Evolutionary conservation across 139 green algal species (phyloP).

Genomic region (Dunaliella primolecta): DNA sequence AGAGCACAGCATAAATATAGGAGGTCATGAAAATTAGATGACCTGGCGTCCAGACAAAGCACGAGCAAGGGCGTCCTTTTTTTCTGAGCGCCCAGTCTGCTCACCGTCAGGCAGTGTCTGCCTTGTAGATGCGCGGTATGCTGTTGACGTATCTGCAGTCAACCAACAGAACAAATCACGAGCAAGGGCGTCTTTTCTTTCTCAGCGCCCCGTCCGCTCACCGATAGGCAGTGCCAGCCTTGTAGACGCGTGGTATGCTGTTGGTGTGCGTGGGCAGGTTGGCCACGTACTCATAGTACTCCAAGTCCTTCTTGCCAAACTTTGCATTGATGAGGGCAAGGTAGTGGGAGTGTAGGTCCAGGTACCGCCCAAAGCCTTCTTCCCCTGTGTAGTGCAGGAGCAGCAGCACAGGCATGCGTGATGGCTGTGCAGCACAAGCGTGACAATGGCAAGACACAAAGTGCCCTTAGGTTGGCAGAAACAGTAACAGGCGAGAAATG

Average conservation of each 20-base stretch:
- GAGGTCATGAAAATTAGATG: too few species aligned
- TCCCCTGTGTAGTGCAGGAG: slow-evolving; percentile 87
- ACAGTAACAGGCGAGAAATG: too few species aligned
- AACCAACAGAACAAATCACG: too few species aligned
- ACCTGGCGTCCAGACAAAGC: too few species aligned
- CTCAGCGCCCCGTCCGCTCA: too few species aligned
- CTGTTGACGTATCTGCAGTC: slow-evolving; percentile 33
- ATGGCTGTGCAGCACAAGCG: too few species aligned
- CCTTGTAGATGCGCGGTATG: slow-evolving; percentile 31
- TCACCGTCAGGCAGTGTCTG: slow-evolving; percentile 58
- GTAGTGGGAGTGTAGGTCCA: slow-evolving; percentile 88
- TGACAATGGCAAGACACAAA: too few species aligned
- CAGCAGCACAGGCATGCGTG: too few species aligned
- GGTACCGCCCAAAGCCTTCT: slow-evolving; percentile 81
- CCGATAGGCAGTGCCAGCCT: slow-evolving; percentile 59
- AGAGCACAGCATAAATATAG: too few species aligned
- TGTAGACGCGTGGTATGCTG: slow-evolving; percentile 23
- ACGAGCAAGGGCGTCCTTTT: background rate
- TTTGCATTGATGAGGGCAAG: slow-evolving; percentile 78
- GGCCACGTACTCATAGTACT: slow-evolving; percentile 54
- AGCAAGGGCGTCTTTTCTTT: background rate
- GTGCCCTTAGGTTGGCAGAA: too few species aligned
- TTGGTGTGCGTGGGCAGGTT: slow-evolving; percentile 32
- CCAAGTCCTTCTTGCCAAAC: slow-evolving; percentile 58
- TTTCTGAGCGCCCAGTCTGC: too few species aligned